Conservation (phyloP, 805 yeast genomes). For the Pichia heedii region DNA sequence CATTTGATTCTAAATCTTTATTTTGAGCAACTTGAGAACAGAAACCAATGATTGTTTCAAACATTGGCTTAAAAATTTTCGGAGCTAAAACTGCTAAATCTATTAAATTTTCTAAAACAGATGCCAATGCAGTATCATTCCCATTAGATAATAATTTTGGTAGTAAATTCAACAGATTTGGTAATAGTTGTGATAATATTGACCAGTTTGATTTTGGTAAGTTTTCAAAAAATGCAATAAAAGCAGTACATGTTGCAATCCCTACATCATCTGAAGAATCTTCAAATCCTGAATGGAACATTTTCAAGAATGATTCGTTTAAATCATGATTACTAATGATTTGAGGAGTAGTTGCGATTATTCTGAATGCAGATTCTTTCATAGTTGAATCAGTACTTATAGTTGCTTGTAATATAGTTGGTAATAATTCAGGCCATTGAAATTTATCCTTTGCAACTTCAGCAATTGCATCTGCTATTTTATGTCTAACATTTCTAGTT, state of each 20-base stretch:
- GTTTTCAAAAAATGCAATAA: constrained; percentile 78
- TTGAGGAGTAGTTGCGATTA: constrained; percentile 77
- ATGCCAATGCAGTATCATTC: constrained; percentile 71
- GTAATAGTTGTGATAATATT: constrained; percentile 66
- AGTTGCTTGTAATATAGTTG: constrained; percentile 59
- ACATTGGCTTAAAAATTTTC: constrained; percentile 86
- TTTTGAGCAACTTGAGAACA: constrained; percentile 77
- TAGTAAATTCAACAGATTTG: constrained; percentile 74
- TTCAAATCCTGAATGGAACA: constrained; percentile 73
- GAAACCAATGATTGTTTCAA: constrained; percentile 78
- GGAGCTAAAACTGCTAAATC: constrained; percentile 93
- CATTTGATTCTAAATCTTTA: constrained; percentile 64
- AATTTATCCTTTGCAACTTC: constrained; percentile 74
- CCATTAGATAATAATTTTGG: constrained; percentile 77
- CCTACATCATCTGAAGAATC: constrained; percentile 77
- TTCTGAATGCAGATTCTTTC: constrained; percentile 87
- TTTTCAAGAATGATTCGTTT: constrained; percentile 43
- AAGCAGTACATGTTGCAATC: constrained; percentile 86
- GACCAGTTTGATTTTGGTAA: constrained; percentile 77
- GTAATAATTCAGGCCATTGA: constrained; percentile 73
- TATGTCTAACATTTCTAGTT: constrained; percentile 76
- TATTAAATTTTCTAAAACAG: constrained; percentile 81
- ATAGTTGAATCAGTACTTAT: constrained; percentile 46
- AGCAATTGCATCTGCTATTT: constrained; percentile 87
- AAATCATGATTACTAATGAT: constrained; percentile 43